These are phyloP conservation scores for Thamnidium elegans DNA, from an alignment of 192 early-diverging fungal species.

Conservation along the genomic window DNA sequence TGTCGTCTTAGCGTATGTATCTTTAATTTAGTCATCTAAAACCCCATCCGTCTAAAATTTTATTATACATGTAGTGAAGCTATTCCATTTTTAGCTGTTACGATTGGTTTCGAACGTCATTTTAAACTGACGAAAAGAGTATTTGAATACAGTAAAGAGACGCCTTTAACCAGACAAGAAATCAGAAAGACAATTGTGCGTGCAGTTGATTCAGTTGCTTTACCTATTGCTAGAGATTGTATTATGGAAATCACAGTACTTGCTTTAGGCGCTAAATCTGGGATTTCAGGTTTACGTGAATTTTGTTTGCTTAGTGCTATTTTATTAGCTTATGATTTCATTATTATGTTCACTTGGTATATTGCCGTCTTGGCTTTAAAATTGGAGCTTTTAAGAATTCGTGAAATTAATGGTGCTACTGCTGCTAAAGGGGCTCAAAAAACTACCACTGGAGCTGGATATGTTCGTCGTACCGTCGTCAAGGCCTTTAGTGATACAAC, in stretches of 20 bases:
- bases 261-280: constrained; percentile 70
- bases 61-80: constrained; percentile 58
- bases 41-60: not conserved
- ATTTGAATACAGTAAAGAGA: constrained; percentile 48
- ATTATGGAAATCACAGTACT: constrained; percentile 81
- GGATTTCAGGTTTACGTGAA: constrained; percentile 72
- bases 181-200: constrained; percentile 60
- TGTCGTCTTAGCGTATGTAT: constrained; percentile 53
- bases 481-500: constrained; percentile 55
- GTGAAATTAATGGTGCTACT: constrained; percentile 35
- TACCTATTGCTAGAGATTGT: constrained; percentile 70
- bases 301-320: constrained; percentile 81
- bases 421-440: not conserved
- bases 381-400: constrained; percentile 63
- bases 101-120: constrained; percentile 89
- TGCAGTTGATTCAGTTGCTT: constrained; percentile 64
- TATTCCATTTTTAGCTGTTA: constrained; percentile 87
- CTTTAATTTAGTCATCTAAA: not conserved
- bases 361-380: constrained; percentile 83
- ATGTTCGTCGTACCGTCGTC: constrained; percentile 55
- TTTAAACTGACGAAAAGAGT: constrained; percentile 81
- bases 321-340: constrained; percentile 77
- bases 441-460: constrained; percentile 35
- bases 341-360: constrained; percentile 85
- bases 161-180: constrained; percentile 32